Conservation (phyloP, 75 land plant genomes). For the Cryptomeria japonica region DNA sequence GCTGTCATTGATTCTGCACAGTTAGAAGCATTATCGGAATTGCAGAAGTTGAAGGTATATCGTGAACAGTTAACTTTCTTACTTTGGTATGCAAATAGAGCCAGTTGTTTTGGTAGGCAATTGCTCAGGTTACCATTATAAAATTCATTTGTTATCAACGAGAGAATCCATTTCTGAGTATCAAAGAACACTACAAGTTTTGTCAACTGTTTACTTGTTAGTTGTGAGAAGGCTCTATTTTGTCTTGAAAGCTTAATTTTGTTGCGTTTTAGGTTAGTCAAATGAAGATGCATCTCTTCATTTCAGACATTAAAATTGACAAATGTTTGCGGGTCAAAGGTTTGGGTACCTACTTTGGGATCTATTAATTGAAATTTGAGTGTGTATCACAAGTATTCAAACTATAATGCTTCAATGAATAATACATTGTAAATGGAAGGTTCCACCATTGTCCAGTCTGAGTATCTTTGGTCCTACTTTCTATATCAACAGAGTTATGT, state of each 20-base stretch:
- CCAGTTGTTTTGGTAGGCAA: neutral
- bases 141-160: neutral
- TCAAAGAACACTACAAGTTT: neutral
- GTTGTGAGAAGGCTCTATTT: neutral
- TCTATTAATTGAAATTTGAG: neutral
- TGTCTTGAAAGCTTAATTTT: neutral
- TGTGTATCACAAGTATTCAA: neutral
- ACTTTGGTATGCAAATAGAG: neutral
- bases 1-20: constrained; percentile 8
- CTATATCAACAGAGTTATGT: too few relatives aligned
- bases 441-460: too few relatives aligned
- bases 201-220: neutral
- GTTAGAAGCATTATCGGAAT: constrained; percentile 1
- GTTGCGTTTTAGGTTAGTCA: neutral
- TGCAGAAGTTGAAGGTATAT: constrained; percentile 14
- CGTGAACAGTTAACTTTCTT: neutral
- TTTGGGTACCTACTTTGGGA: neutral
- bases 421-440: too few relatives aligned
- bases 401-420: neutral
- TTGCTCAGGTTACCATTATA: neutral
- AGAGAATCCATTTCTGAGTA: neutral
- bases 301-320: neutral
- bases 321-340: neutral
- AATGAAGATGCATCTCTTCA: neutral
- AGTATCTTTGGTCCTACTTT: neutral